These are phyloP conservation scores for Neurospora tetraspora DNA, from an alignment of 495 filamentous ascomycete species.

Conservation along the genomic window DNA sequence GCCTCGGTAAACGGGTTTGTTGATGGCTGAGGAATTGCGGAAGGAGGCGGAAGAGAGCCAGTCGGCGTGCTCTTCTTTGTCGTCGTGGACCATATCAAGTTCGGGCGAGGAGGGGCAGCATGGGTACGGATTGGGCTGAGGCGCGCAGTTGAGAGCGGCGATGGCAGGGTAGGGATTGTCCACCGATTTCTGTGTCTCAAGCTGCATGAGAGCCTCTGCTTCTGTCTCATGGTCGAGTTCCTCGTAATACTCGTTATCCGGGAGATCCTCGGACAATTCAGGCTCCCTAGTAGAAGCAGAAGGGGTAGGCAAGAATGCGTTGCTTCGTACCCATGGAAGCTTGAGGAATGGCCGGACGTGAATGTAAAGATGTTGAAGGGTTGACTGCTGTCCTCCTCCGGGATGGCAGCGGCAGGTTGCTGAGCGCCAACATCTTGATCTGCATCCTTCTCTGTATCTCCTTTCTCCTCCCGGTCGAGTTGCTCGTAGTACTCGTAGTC, in stretches of 20 bases:
- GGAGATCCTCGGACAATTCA: neutral
- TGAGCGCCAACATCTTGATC: neutral
- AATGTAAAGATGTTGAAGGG: neutral
- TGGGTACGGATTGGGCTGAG: neutral
- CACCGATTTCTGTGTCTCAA: neutral
- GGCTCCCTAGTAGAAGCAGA: neutral
- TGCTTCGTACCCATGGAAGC: neutral
- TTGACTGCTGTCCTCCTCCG: neutral
- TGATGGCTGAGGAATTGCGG: neutral
- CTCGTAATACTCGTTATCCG: neutral
- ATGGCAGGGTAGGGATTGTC: neutral
- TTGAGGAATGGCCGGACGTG: neutral
- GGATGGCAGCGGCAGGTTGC: neutral
- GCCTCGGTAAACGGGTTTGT: rapidly evolving
- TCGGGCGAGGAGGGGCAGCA: too few relatives aligned
- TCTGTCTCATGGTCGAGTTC: neutral
- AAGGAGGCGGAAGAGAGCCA: neutral
- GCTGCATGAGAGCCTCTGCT: neutral
- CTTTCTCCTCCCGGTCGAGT: neutral
- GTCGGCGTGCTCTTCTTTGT: neutral
- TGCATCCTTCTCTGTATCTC: neutral
- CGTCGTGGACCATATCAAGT: too few relatives aligned
- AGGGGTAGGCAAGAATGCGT: neutral
- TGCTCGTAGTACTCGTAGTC: neutral
- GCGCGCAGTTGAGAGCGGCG: neutral